phyloP scores from a whole-genome alignment of 2,329 filamentous ascomycete species.

The Arthrinium phaeospermum region DNA sequence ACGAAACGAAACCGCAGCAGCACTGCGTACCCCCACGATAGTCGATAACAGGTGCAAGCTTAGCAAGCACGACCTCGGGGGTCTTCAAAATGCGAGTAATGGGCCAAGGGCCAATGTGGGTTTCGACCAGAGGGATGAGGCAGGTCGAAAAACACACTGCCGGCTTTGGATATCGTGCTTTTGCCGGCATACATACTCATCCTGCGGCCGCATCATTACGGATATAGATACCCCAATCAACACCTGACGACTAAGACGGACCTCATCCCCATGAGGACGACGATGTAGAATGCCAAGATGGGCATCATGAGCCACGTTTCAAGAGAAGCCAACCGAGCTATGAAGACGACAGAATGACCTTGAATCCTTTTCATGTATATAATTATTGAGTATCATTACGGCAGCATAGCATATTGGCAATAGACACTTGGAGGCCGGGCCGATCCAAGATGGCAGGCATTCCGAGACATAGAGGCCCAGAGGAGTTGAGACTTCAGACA shows the following conservation, averaged over 20 bases:
- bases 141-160: not conserved
- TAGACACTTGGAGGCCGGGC: not conserved
- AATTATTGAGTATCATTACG: not conserved
- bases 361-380: not conserved
- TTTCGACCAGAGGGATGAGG: not conserved
- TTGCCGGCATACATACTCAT: not conserved
- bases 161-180: not conserved
- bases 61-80: not conserved
- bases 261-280: not conserved
- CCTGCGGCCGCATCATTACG: not conserved
- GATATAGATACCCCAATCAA: too few relatives aligned
- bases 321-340: not conserved
- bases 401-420: not conserved
- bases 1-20: not conserved
- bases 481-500: not conserved
- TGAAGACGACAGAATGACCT: slow-evolving; percentile 5
- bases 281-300: not conserved
- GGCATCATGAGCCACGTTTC: slow-evolving; percentile 3
- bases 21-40: not conserved
- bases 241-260: not conserved
- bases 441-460: not conserved
- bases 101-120: not conserved
- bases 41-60: too few relatives aligned
- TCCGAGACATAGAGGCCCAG: not conserved
- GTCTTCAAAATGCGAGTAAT: not conserved